These are phyloP conservation scores for Penicillium carneum DNA, from an alignment of 2,329 filamentous ascomycete species.

Conservation along the genomic window DNA sequence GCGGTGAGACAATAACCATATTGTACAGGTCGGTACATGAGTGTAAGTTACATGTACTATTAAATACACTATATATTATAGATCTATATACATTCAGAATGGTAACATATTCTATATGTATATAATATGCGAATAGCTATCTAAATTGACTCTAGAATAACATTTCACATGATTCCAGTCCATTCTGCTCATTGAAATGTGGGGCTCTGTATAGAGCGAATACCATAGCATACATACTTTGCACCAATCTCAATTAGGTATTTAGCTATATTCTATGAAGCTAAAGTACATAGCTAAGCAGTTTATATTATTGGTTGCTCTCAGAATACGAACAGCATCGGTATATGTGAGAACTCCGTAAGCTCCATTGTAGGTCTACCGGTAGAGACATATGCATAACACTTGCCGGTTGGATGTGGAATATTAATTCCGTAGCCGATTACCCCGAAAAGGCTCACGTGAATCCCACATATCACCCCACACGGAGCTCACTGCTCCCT, in stretches of 20 bases:
- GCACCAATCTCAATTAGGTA: slow-evolving; percentile 7
- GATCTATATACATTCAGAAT: neutral
- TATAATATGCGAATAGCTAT: too few species aligned
- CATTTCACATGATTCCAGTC: neutral
- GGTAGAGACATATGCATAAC: neutral
- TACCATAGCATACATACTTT: slow-evolving; percentile 3
- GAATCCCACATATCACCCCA: slow-evolving; percentile 16
- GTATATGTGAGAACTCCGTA: neutral
- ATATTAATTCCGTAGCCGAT: slow-evolving; percentile 1
- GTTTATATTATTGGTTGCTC: neutral
- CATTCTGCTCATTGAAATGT: neutral
- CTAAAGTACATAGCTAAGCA: neutral
- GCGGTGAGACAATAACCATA: slow-evolving; percentile 18
- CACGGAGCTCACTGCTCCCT: slow-evolving; percentile 12
- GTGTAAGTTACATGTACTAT: neutral
- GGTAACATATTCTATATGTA: neutral
- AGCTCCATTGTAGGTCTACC: neutral
- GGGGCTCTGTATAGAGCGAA: neutral
- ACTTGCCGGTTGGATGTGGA: neutral
- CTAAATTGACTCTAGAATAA: neutral
- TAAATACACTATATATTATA: neutral
- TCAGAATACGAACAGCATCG: neutral
- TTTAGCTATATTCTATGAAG: neutral
- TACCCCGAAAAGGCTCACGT: slow-evolving; percentile 17
- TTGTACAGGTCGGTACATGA: neutral